A percentile compares a stretch with the other conserved stretches of the same genome.
Conservation (phyloP, 768 basidiomycete genomes). For the Leucocoprinus leucothites region DNA sequence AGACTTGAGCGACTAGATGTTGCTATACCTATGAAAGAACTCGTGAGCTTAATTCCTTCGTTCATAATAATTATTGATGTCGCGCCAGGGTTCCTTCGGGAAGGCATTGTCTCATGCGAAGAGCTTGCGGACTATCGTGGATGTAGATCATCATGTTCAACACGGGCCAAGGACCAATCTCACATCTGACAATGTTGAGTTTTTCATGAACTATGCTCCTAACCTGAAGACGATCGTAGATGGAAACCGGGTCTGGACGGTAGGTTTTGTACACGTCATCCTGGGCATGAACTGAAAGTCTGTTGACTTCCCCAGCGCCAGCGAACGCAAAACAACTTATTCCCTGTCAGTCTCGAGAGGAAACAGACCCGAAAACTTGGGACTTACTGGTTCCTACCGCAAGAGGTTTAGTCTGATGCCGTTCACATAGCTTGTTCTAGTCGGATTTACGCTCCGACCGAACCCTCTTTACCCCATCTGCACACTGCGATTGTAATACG, state of each 20-base stretch:
- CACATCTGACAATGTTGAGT: slow-evolving; percentile 7
- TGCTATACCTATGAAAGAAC: slow-evolving; percentile 47
- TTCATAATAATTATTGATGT: not conserved
- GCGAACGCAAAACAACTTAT: not conserved
- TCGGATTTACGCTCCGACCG: not conserved
- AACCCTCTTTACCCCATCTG: not conserved
- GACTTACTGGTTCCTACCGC: slow-evolving; percentile 8
- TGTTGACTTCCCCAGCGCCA: not conserved
- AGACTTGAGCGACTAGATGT: slow-evolving; percentile 49
- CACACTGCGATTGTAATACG: not conserved
- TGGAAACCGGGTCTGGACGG: slow-evolving; percentile 14
- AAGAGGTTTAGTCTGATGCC: slow-evolving; percentile 3
- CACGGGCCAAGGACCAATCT: slow-evolving; percentile 11
- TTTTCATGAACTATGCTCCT: slow-evolving; percentile 5
- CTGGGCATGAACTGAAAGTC: not conserved
- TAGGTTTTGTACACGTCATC: not conserved
- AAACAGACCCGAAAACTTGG: slow-evolving; percentile 5
- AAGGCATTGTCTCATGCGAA: slow-evolving; percentile 6
- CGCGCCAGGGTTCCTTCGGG: slow-evolving; percentile 3
- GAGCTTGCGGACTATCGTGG: slow-evolving; percentile 7
- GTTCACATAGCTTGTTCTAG: not conserved
- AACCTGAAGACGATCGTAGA: slow-evolving; percentile 12
- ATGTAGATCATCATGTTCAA: slow-evolving; percentile 9
- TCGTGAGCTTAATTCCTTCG: slow-evolving; percentile 30
- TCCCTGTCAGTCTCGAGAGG: not conserved